Evolutionary conservation across 805 yeast genomes (phyloP).

Genomic region (Brettanomyces nanus): DNA sequence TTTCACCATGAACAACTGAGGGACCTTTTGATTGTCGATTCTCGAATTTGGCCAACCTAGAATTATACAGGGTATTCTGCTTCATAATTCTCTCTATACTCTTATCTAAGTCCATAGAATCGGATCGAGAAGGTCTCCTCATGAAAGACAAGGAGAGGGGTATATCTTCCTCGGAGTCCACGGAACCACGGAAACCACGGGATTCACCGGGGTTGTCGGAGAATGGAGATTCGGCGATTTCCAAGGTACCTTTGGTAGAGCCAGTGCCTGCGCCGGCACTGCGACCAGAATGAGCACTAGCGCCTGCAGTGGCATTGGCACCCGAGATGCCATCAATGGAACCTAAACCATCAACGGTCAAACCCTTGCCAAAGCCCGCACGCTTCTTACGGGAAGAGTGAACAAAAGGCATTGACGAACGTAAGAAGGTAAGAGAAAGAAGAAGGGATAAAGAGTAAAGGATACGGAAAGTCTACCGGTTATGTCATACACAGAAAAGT

Average conservation of each 20-base stretch:
- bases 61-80: conserved; percentile 24
- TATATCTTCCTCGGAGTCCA: conserved; percentile 11
- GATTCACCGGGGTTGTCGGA: neutral
- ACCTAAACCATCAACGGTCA: too few relatives aligned
- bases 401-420: too few relatives aligned
- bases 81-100: conserved; percentile 20
- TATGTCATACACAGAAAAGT: too few relatives aligned
- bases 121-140: conserved; percentile 25
- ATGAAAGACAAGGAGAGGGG: conserved; percentile 27
- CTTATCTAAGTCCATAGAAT: conserved; percentile 12
- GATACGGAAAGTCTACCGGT: too few relatives aligned
- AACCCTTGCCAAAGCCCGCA: too few relatives aligned
- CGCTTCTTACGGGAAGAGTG: too few relatives aligned
- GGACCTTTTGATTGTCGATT: neutral
- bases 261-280: neutral
- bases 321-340: too few relatives aligned
- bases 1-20: neutral
- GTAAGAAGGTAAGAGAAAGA: too few relatives aligned
- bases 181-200: neutral
- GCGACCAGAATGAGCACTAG: too few relatives aligned
- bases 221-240: neutral
- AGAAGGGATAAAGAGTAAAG: too few relatives aligned
- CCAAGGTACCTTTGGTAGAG: neutral
- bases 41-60: conserved; percentile 8
- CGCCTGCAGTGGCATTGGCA: too few relatives aligned